phyloP scores from a whole-genome alignment of 2,329 filamentous ascomycete species.

The Cladosporium sp. region DNA sequence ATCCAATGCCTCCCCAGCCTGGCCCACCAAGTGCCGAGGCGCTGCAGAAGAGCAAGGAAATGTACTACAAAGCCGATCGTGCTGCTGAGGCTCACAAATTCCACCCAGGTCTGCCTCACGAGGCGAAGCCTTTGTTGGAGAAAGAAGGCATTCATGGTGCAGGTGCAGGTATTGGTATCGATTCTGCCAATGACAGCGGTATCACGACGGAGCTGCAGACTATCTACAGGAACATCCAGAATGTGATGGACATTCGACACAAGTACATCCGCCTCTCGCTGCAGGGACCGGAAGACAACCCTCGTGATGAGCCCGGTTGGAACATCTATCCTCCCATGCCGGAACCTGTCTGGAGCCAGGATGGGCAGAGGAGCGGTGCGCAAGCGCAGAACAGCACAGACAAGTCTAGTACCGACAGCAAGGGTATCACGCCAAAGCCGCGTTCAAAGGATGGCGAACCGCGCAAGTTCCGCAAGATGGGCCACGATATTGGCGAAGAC shows the following conservation, averaged over 20 bases:
- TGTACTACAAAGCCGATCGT: conserved; percentile 44
- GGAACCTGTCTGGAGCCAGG: conserved; percentile 75
- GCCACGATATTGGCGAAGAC: conserved; percentile 85
- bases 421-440: conserved; percentile 22
- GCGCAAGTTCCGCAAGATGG: conserved; percentile 69
- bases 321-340: conserved; percentile 86
- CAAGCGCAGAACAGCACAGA: conserved; percentile 13
- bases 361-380: conserved; percentile 26
- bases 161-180: conserved; percentile 57
- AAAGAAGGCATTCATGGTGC: conserved; percentile 55
- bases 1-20: conserved; percentile 6
- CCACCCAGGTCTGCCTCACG: conserved; percentile 52
- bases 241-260: conserved; percentile 79
- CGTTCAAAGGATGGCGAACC: conserved; percentile 30
- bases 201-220: conserved; percentile 78
- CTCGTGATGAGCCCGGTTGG: conserved; percentile 79
- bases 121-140: conserved; percentile 51
- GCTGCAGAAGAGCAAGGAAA: conserved; percentile 18
- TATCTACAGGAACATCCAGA: conserved; percentile 88
- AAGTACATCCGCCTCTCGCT: conserved; percentile 85
- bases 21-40: background rate
- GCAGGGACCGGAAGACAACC: conserved; percentile 79
- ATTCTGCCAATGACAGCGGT: conserved; percentile 67
- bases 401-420: conserved; percentile 33
- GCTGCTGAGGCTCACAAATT: conserved; percentile 46